These are phyloP conservation scores for Naegleria gruberi DNA, from an alignment of 208 protist species.

Conservation along the genomic window DNA sequence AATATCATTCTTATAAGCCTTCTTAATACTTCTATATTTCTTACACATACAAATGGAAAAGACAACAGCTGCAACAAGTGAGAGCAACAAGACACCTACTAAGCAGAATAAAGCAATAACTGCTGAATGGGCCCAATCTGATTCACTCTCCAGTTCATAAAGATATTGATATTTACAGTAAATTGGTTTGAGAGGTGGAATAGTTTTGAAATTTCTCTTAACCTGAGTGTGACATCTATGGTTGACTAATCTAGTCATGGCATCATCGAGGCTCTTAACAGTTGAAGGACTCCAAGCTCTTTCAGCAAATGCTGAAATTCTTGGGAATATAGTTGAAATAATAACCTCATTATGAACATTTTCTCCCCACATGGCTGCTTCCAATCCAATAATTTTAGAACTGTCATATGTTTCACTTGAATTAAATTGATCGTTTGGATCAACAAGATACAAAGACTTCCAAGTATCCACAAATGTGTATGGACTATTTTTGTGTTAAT, in stretches of 20 bases:
- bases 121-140: background rate
- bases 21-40: background rate
- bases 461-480: slow-evolving; percentile 33
- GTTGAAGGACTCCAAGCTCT: slow-evolving; percentile 30
- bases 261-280: slow-evolving; percentile 27
- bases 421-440: slow-evolving; percentile 28
- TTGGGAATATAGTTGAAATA: slow-evolving; percentile 35
- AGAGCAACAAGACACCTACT: background rate
- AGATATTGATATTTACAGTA: background rate
- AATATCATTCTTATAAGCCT: background rate
- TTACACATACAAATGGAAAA: background rate
- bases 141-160: background rate
- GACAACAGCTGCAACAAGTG: background rate
- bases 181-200: background rate
- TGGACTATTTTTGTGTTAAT: too few relatives aligned
- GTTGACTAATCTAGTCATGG: background rate
- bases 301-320: slow-evolving; percentile 37
- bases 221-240: background rate
- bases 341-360: slow-evolving; percentile 36
- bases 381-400: slow-evolving; percentile 36
- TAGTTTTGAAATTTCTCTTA: background rate
- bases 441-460: slow-evolving; percentile 38
- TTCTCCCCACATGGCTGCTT: slow-evolving; percentile 44
- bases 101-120: background rate
- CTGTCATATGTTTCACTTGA: background rate